Evolutionary conservation across 2,329 filamentous ascomycete genomes (phyloP), one percentile per base, ranked within the genome.

Genomic region (Phaeophleospora eucalypticola): DNA sequence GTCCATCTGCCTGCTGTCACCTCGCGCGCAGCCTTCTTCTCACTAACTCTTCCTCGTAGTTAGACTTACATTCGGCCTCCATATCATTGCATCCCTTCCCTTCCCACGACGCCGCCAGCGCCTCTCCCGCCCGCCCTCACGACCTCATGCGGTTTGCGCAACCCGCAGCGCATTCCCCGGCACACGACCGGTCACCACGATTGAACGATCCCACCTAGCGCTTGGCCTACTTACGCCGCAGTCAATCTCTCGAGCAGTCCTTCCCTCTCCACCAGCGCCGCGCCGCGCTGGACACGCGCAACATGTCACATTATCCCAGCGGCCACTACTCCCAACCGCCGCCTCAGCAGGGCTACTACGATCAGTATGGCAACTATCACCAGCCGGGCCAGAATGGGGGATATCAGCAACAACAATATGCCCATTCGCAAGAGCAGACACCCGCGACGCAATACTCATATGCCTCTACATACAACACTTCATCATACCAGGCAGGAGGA

Each of bases 301-400:
- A 15, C 48, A 81, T 81, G 79, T 74, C 78, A 54, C 75, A 79
- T 64, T 76, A 81, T 62, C 74, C 73, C 49, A 76, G 77, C 63
- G 71, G 71, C 35, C 74, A 77, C 51, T 68, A 75, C 54, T 49
- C 51, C 37, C 58, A 53, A 46, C 54, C 48, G 12, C 54, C 43
- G 18, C 52, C 50, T 32, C 46, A 57, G 27, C 48, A 56, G 34
- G 50, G 48, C 33, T 58, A 59, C 33, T 48, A 58, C 24, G 53
- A 63, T 36, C 49, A 52, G 24, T 54, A 60, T 48, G 45, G 55
- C 19, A 55, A 59, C 34, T 58, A 58, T 21, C 51, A 49, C 20
- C 52, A 54, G 41, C 46, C 47, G 12, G 50, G 46, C 8, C 55
- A 53, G 45, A 62, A 63, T 54, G 62, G 60, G 19, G 51, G 43